Evolutionary conservation across 352 stramenopile genomes (phyloP).

Genomic region (Phytophthora lateralis): DNA sequence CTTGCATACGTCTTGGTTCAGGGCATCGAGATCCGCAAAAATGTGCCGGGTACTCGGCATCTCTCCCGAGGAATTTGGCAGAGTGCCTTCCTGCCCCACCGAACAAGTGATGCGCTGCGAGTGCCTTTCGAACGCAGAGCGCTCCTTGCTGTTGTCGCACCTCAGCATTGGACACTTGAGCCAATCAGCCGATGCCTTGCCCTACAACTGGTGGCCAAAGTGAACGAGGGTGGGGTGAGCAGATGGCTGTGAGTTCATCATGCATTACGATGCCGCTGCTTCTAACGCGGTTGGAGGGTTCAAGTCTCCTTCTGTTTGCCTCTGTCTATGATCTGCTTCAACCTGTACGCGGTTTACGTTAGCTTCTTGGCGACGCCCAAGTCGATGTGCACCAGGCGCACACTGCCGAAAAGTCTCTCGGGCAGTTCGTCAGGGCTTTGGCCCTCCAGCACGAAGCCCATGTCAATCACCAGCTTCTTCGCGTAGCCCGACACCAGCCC

Average conservation of each 20-base stretch:
- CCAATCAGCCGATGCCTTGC: constrained; percentile 9
- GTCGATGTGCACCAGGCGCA: constrained; percentile 69
- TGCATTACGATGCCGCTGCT: constrained; percentile 25
- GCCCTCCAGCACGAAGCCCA: constrained; percentile 77
- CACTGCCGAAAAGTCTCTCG: constrained; percentile 71
- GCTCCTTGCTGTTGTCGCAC: constrained; percentile 7
- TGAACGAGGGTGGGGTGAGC: constrained; percentile 4
- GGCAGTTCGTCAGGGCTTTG: constrained; percentile 69
- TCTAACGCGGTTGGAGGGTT: constrained; percentile 11
- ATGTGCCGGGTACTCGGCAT: constrained; percentile 23
- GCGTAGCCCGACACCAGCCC: constrained; percentile 72
- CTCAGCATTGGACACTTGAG: constrained; percentile 6
- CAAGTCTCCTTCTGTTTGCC: constrained; percentile 14
- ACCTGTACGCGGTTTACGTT: constrained; percentile 15
- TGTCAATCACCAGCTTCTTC: constrained; percentile 86
- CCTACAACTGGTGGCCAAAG: constrained; percentile 8
- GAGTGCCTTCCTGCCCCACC: constrained; percentile 2
- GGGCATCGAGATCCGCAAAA: constrained; percentile 31
- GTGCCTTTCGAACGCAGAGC: not conserved
- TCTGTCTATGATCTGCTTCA: constrained; percentile 31
- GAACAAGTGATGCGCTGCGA: constrained; percentile 11
- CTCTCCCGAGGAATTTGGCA: constrained; percentile 22
- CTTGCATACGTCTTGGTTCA: constrained; percentile 23
- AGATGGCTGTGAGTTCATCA: constrained; percentile 10
- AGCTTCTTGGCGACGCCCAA: constrained; percentile 49